These are phyloP conservation scores for Arabidopsis arenosa DNA, from an alignment of 345 rosid genomes.

Conservation along the genomic window DNA sequence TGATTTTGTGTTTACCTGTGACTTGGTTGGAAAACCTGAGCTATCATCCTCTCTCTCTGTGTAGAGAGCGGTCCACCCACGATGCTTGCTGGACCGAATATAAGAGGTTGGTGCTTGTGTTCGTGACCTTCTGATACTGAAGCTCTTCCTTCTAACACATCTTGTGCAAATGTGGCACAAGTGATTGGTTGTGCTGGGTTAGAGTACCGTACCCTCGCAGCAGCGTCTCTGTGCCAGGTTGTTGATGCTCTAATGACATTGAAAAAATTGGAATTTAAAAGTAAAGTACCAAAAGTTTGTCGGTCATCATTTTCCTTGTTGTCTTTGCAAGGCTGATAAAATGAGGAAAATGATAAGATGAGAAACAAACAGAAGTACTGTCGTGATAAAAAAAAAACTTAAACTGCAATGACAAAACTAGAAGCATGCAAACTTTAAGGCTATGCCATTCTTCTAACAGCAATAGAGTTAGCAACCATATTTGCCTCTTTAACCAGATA, in stretches of 20 bases:
- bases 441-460: not conserved
- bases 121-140: too few relatives aligned
- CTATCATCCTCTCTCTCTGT: too few relatives aligned
- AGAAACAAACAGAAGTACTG: conserved; percentile 25
- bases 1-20: too few relatives aligned
- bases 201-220: too few relatives aligned
- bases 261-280: conserved; percentile 6
- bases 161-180: too few relatives aligned
- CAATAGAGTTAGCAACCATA: not conserved
- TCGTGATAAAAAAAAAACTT: not conserved
- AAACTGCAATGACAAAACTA: not conserved
- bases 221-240: too few relatives aligned
- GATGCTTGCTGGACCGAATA: too few relatives aligned
- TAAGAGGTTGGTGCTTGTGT: too few relatives aligned
- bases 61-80: too few relatives aligned
- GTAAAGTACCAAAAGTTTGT: conserved; percentile 71
- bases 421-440: not conserved
- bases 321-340: conserved; percentile 76
- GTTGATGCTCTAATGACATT: not conserved
- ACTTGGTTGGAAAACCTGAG: too few relatives aligned
- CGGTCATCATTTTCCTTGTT: conserved; percentile 85
- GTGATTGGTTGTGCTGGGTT: too few relatives aligned
- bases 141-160: too few relatives aligned
- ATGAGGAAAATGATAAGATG: conserved; percentile 11
- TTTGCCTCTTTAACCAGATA: not conserved